Base-by-base conservation (phyloP, 345 rosid genomes). In the Leavenworthia alabamica region DNA sequence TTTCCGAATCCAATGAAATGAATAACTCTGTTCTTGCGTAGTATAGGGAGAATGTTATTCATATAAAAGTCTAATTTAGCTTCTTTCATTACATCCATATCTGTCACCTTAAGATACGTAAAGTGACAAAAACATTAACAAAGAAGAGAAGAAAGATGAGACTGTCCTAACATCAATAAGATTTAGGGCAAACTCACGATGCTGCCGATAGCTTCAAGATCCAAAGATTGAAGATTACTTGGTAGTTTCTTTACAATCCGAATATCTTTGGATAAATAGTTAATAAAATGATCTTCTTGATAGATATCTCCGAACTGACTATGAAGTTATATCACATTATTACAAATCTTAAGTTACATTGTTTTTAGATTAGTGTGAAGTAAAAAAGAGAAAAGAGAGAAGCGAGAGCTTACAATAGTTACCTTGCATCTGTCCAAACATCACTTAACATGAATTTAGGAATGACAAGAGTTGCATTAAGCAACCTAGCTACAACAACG, bases 381-480 rank as follows among this genome's bases (percentile, higher is more conserved):
- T n/a, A n/a, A n/a, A 67, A 58, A 12, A 23, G 8, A 2, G 0
- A 2, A 60, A 6, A 45, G 28, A 9, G 6, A 56, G 41, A 19
- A 60, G 68, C 10, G 66, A 64, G 60, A 77, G 58, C 54, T 58
- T 47, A 56, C 37, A 62, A 35, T 50, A 48, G 66, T 82, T 66
- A 93, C 99, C 99, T 93, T 64, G 75, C 68, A 73, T 93, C 99
- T 58, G 76, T 84, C 97, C 97, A 90, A 47, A 93, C 99, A 60
- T 88, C 88, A 41, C 99, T 90, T 82, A 83, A 86, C 90, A 93
- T 79, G 71, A 89, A 87, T 72, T 74, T 90, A 3, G 99, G 97
- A 69, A 93, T 63, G 60, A 90, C 92, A 37, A 93, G 96, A 46
- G 97, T 80, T 45, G 99, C 84, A 68, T 93, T 84, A 40, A 93